Evolutionary conservation across 148 eudicot genomes (phyloP).

Genomic region (Chenopodium album): DNA sequence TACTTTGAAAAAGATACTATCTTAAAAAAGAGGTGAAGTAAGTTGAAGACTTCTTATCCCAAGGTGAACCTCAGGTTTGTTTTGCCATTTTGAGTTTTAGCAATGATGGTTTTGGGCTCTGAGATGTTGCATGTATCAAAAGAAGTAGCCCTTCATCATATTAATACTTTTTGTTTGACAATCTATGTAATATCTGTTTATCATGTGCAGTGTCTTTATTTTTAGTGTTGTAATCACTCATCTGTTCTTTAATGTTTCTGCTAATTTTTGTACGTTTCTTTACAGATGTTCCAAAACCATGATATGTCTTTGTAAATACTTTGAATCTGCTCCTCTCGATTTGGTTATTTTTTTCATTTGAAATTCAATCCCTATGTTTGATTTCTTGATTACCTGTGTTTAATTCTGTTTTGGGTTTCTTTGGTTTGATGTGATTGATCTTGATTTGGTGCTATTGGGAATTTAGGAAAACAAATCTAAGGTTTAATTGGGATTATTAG

Average conservation of each 20-base stretch:
- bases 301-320: conserved; percentile 93
- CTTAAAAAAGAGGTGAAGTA: conserved; percentile 54
- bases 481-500: too few relatives aligned
- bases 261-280: neutral
- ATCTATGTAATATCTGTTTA: neutral
- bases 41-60: conserved; percentile 57
- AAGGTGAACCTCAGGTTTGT: conserved; percentile 57
- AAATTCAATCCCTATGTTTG: too few relatives aligned
- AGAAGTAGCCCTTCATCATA: too few relatives aligned
- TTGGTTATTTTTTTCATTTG: too few relatives aligned
- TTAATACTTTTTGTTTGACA: too few relatives aligned
- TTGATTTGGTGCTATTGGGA: too few relatives aligned
- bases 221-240: neutral
- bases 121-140: too few relatives aligned
- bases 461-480: too few relatives aligned
- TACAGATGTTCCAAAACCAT: conserved; percentile 72
- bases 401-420: too few relatives aligned
- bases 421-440: too few relatives aligned
- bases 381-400: too few relatives aligned
- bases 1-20: conserved; percentile 68
- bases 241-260: neutral
- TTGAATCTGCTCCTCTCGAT: conserved; percentile 42
- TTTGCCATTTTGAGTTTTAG: neutral
- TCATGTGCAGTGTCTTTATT: neutral
- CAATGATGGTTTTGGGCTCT: too few relatives aligned